These are phyloP conservation scores for Mucor irregularis DNA, from an alignment of 371 early-diverging fungal species.

Conservation along the genomic window DNA sequence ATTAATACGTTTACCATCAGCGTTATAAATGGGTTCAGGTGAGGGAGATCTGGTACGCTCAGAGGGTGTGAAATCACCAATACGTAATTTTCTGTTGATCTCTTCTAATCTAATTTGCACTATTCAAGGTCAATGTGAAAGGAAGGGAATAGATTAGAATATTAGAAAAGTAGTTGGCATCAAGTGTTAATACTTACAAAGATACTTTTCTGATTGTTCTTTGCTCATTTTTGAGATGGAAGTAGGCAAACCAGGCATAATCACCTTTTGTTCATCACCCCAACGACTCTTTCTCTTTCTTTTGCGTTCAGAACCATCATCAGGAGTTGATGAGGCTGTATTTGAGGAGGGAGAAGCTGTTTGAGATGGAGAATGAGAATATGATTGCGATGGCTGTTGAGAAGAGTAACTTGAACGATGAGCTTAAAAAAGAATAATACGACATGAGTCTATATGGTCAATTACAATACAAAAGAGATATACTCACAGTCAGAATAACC, in stretches of 20 bases:
- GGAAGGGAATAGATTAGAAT: no score
- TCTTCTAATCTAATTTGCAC: slow-evolving; percentile 90
- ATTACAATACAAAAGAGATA: neutral
- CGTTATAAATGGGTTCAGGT: slow-evolving; percentile 90
- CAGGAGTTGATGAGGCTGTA: slow-evolving; percentile 2
- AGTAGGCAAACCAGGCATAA: slow-evolving; percentile 82
- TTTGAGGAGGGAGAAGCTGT: neutral
- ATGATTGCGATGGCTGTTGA: neutral
- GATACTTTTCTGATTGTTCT: slow-evolving; percentile 83
- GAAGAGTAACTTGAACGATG: no score
- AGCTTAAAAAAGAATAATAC: no score
- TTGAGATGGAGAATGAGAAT: neutral
- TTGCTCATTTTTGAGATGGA: slow-evolving; percentile 76
- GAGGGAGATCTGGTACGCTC: slow-evolving; percentile 86
- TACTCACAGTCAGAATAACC: neutral
- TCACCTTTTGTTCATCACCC: slow-evolving; percentile 76
- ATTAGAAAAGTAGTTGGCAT: no score
- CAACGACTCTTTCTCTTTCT: slow-evolving; percentile 80
- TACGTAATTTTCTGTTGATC: slow-evolving; percentile 77
- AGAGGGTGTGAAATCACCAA: slow-evolving; percentile 81
- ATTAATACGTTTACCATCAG: slow-evolving; percentile 93
- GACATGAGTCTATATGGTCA: no score
- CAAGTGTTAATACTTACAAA: slow-evolving; percentile 52
- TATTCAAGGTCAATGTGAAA: slow-evolving; percentile 14
- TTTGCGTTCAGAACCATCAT: slow-evolving; percentile 40